These are phyloP conservation scores for Lipomyces starkeyi DNA, from an alignment of 805 yeast genomes.

Conservation along the genomic window DNA sequence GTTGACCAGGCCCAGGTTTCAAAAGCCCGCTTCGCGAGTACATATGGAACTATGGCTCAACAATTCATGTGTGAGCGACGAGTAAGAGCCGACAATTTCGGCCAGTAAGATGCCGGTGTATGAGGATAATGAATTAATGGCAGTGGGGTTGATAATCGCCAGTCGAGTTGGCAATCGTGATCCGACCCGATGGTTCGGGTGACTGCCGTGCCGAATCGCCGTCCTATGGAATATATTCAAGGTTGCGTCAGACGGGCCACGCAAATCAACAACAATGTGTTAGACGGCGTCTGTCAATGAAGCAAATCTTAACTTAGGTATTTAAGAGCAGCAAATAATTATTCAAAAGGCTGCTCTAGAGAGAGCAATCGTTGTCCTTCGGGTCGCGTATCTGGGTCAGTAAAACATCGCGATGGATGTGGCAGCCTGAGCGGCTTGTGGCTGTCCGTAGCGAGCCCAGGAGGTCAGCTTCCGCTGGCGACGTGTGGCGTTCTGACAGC, in stretches of 20 bases:
- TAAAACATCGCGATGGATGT: background rate
- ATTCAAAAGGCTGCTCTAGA: background rate
- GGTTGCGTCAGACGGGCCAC: background rate
- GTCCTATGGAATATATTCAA: background rate
- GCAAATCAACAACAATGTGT: background rate
- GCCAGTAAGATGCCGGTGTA: background rate
- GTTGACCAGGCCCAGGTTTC: constrained; percentile 24
- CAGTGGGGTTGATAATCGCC: background rate
- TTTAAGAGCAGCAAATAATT: background rate
- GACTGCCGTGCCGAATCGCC: too few species aligned
- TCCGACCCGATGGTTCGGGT: background rate
- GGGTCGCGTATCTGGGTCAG: background rate
- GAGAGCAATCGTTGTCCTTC: background rate
- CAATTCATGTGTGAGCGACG: background rate
- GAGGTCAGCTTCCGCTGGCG: background rate
- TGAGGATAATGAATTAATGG: background rate
- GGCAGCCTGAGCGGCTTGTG: background rate
- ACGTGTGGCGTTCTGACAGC: background rate
- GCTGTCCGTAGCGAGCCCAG: background rate
- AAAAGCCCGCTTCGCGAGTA: constrained; percentile 27
- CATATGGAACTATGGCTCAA: background rate
- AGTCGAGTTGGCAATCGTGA: background rate
- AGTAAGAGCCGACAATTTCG: background rate
- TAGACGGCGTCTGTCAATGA: background rate
- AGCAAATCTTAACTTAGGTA: background rate